Evolutionary conservation across 106 monocot genomes (phyloP).

Genomic region (Ottelia alismoides): DNA sequence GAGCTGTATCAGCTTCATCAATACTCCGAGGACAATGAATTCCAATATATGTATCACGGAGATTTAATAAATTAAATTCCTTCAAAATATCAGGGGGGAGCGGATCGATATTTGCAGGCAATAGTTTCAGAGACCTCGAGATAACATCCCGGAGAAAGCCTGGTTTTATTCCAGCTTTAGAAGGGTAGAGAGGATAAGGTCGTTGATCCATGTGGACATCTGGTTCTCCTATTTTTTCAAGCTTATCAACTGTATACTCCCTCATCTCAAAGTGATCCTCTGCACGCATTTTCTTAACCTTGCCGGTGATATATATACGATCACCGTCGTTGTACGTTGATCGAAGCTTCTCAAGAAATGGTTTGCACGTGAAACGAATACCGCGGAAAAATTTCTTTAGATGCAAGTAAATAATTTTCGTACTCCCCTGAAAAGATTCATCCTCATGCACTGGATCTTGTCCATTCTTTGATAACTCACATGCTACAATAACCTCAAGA

Average conservation of each 20-base stretch:
- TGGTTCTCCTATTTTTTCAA: slow-evolving; percentile 40
- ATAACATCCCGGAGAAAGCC: slow-evolving; percentile 31
- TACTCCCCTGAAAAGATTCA: slow-evolving; percentile 6
- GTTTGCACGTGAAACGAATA: slow-evolving; percentile 52
- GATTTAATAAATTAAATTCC: slow-evolving; percentile 70
- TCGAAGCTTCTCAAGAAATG: slow-evolving; percentile 57
- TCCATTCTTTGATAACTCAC: slow-evolving; percentile 23
- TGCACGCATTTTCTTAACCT: slow-evolving; percentile 63
- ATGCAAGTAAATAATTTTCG: slow-evolving; percentile 61
- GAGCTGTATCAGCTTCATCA: slow-evolving; percentile 80
- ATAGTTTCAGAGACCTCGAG: slow-evolving; percentile 52
- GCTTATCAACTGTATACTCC: slow-evolving; percentile 65
- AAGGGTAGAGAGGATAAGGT: slow-evolving; percentile 89
- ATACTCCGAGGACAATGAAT: slow-evolving; percentile 62
- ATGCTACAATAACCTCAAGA: slow-evolving; percentile 57
- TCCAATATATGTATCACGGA: slow-evolving; percentile 73
- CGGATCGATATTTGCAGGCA: slow-evolving; percentile 72
- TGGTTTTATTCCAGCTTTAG: slow-evolving; percentile 74
- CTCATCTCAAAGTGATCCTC: slow-evolving; percentile 75
- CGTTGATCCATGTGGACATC: slow-evolving; percentile 30
- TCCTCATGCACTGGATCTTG: slow-evolving; percentile 5
- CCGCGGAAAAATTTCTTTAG: slow-evolving; percentile 83
- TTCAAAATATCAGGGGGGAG: slow-evolving; percentile 55
- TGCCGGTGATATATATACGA: slow-evolving; percentile 69
- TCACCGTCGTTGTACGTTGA: slow-evolving; percentile 78